Percentiles rank a stretch among this genome's conserved stretches.
phyloP scores from a whole-genome alignment of 208 protist species.

The Trypanosoma lewisi region DNA sequence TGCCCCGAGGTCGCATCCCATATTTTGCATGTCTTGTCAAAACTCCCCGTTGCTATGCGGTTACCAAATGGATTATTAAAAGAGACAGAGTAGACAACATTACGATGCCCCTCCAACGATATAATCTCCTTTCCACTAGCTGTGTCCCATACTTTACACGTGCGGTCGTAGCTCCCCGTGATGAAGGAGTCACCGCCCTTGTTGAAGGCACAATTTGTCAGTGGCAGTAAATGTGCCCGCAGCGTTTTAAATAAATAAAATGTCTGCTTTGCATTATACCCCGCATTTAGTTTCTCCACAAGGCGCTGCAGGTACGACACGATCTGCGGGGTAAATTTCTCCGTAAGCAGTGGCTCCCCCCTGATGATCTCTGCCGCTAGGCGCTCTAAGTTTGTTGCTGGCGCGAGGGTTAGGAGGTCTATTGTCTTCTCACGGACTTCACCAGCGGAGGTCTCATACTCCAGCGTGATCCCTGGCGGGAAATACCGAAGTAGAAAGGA shows the following conservation, averaged over 20 bases:
- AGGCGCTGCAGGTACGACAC: conserved; percentile 84
- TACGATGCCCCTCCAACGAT: conserved; percentile 93
- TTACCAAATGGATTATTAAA: conserved; percentile 96
- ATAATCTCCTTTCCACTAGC: conserved; percentile 90
- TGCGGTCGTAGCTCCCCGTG: conserved; percentile 95
- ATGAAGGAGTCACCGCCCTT: conserved; percentile 94
- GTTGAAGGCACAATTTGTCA: conserved; percentile 98
- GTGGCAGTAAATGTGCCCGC: conserved; percentile 94
- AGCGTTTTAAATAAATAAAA: conserved; percentile 95
- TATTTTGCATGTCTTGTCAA: conserved; percentile 96
- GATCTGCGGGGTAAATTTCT: conserved; percentile 73
- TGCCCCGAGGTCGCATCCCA: conserved; percentile 91
- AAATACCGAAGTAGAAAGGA: conserved; percentile 95
- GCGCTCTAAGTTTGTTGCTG: conserved; percentile 79
- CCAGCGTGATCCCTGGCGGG: conserved; percentile 93
- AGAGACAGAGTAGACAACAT: conserved; percentile 95
- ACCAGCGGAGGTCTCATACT: conserved; percentile 87
- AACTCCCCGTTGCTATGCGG: conserved; percentile 94
- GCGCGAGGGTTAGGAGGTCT: conserved; percentile 87
- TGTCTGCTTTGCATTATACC: conserved; percentile 70
- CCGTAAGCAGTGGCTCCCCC: conserved; percentile 88
- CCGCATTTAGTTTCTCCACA: conserved; percentile 79
- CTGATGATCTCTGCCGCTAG: conserved; percentile 83
- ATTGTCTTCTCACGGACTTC: conserved; percentile 87
- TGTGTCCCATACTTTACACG: conserved; percentile 96